Conservation (phyloP, 208 protist genomes). For the Trypanosoma vivax region DNA sequence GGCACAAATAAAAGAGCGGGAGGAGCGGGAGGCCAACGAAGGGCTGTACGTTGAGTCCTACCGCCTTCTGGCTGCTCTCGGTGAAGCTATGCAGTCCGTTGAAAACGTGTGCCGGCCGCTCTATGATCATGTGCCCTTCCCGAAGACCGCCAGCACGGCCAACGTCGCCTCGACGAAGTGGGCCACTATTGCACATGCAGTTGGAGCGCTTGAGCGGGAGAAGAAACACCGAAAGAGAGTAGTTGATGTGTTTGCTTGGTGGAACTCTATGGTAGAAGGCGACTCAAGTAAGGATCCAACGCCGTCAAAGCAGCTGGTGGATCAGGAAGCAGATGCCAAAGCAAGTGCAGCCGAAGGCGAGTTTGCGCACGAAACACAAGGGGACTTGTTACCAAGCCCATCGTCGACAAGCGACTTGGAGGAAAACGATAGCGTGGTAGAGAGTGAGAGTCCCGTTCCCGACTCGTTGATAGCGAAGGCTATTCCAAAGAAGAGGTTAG, state of each 20-base stretch:
- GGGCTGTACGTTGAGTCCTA: slow-evolving; percentile 58
- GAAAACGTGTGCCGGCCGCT: slow-evolving; percentile 58
- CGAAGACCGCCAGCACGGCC: slow-evolving; percentile 31
- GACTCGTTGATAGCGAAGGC: background rate
- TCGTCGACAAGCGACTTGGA: background rate
- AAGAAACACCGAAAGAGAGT: slow-evolving; percentile 66
- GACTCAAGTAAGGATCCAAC: background rate
- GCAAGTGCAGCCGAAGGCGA: background rate
- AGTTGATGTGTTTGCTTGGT: slow-evolving; percentile 74
- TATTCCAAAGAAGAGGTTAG: background rate
- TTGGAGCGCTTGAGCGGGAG: slow-evolving; percentile 64
- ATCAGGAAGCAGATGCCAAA: background rate
- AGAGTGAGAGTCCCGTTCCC: slow-evolving; percentile 1
- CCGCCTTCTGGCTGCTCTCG: slow-evolving; percentile 45
- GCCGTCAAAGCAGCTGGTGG: background rate
- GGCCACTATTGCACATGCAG: slow-evolving; percentile 51
- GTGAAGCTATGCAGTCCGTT: slow-evolving; percentile 32
- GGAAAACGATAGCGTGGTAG: slow-evolving; percentile 4
- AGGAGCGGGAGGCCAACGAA: slow-evolving; percentile 28
- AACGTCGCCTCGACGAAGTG: slow-evolving; percentile 68
- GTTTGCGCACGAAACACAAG: background rate
- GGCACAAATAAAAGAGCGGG: slow-evolving; percentile 31
- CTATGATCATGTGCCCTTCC: slow-evolving; percentile 57
- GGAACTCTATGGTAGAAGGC: slow-evolving; percentile 23
- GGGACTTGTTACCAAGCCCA: no score